Conservation (phyloP, 2,329 filamentous ascomycete genomes). For the Alternaria incomplexa region DNA sequence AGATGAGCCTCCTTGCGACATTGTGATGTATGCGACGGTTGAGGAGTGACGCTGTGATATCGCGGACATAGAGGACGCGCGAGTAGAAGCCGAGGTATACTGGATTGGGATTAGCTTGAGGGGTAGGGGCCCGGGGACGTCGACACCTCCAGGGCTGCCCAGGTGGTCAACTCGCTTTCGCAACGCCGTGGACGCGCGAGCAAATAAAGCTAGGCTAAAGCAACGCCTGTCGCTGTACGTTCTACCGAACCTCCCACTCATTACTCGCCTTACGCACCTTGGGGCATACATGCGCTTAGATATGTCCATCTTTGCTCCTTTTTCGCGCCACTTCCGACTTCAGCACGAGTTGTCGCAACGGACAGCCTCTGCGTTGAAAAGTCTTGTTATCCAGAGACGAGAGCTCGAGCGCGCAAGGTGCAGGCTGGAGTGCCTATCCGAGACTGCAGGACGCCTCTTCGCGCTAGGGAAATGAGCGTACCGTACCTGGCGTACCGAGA, state of each 20-base stretch:
- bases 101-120: slow-evolving; percentile 19
- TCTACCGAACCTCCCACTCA: background rate
- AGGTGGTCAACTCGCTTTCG: background rate
- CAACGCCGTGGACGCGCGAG: background rate
- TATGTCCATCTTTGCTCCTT: background rate
- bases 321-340: background rate
- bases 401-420: background rate
- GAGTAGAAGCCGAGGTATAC: slow-evolving; percentile 21
- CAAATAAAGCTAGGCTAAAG: background rate
- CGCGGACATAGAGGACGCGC: slow-evolving; percentile 2
- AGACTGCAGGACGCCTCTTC: slow-evolving; percentile 7
- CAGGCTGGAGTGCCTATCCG: background rate
- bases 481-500: background rate
- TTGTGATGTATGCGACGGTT: slow-evolving; percentile 8
- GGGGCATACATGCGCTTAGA: background rate
- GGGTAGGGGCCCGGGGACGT: slow-evolving; percentile 11
- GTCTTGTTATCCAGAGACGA: background rate
- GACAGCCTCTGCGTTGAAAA: background rate
- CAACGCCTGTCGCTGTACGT: background rate
- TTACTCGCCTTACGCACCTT: background rate
- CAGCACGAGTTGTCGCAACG: background rate
- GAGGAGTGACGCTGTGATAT: background rate
- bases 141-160: background rate
- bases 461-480: slow-evolving; percentile 3
- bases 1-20: slow-evolving; percentile 16